Evolutionary conservation across 768 basidiomycete species (phyloP).

Genomic region (Neoboletus magnificus): DNA sequence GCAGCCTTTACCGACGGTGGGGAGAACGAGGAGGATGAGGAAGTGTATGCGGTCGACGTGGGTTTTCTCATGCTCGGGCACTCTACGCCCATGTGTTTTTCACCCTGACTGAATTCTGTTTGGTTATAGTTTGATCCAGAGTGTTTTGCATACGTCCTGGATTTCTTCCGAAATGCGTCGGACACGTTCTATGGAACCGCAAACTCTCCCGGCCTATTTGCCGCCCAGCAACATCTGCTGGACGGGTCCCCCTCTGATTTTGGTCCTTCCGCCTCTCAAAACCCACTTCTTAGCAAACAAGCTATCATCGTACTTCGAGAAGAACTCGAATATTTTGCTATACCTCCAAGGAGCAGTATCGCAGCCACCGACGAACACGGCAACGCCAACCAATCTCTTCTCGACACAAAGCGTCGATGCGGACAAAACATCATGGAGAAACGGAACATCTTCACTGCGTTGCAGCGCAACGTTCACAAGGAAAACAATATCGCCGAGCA

Average conservation of each 20-base stretch:
- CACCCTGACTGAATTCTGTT: conserved; percentile 1
- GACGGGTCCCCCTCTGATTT: conserved; percentile 62
- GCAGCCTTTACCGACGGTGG: conserved; percentile 70
- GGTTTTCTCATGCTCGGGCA: conserved; percentile 37
- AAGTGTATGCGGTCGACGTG: conserved; percentile 95
- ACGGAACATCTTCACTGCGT: conserved; percentile 91
- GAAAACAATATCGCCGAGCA: conserved; percentile 99
- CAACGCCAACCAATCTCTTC: conserved; percentile 71
- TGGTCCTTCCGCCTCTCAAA: conserved; percentile 67
- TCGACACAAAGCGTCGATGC: conserved; percentile 81
- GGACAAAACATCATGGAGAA: conserved; percentile 87
- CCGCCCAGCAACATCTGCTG: conserved; percentile 74
- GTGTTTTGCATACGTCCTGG: conserved; percentile 90
- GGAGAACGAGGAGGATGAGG: conserved; percentile 77
- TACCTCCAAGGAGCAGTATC: conserved; percentile 67
- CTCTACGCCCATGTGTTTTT: not conserved
- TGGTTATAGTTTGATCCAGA: conserved; percentile 86
- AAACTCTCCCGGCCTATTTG: conserved; percentile 66
- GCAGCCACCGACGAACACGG: conserved; percentile 75
- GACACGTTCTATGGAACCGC: conserved; percentile 90
- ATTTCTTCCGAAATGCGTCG: conserved; percentile 86
- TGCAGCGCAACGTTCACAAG: conserved; percentile 98
- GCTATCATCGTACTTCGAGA: conserved; percentile 98
- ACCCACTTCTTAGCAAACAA: conserved; percentile 92
- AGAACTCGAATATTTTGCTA: conserved; percentile 97